These are phyloP conservation scores for Asterochloris sp. DNA, from an alignment of 139 green algal genomes.

Conservation along the genomic window DNA sequence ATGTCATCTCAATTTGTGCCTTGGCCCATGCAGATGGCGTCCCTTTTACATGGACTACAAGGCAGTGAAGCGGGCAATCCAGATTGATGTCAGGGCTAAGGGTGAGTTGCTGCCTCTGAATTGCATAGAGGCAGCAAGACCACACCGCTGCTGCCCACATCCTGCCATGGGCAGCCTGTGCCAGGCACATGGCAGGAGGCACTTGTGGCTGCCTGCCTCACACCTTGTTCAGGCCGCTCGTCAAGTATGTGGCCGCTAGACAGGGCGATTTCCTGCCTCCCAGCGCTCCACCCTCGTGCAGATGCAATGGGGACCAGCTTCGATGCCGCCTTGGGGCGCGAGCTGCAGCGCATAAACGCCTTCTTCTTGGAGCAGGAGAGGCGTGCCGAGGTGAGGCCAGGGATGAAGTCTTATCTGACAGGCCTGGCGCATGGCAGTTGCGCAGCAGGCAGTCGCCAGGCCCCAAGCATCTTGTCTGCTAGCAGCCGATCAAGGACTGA, in stretches of 20 bases:
- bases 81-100: constrained; percentile 44
- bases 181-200: too few species aligned
- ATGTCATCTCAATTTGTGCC: not conserved
- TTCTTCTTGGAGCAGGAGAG: constrained; percentile 60
- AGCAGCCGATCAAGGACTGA: too few species aligned
- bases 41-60: constrained; percentile 66
- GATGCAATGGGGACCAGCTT: constrained; percentile 45
- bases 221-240: not conserved
- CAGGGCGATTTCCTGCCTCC: not conserved
- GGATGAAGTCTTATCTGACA: not conserved
- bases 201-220: not conserved
- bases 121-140: too few species aligned
- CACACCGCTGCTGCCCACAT: too few species aligned
- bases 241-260: not conserved
- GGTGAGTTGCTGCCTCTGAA: constrained; percentile 23
- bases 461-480: too few species aligned
- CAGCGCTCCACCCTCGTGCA: constrained; percentile 18
- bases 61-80: constrained; percentile 59
- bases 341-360: constrained; percentile 54
- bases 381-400: constrained; percentile 40
- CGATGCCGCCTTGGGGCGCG: constrained; percentile 34
- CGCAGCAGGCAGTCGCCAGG: not conserved
- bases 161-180: too few species aligned
- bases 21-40: constrained; percentile 26
- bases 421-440: not conserved